These are phyloP conservation scores for Piper betle DNA, from an alignment of 164 flowering plant species.

Conservation along the genomic window DNA sequence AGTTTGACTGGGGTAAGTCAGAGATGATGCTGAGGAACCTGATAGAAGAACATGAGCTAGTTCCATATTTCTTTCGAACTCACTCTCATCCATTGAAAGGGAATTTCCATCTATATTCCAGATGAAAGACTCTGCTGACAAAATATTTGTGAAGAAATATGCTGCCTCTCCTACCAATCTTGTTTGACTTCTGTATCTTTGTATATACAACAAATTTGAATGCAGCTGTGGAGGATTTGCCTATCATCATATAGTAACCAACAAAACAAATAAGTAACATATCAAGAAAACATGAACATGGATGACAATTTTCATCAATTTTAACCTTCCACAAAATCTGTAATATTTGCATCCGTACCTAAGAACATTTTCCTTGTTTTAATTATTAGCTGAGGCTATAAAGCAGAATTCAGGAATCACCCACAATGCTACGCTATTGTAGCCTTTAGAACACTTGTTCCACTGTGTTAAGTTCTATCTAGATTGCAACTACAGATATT, in stretches of 20 bases:
- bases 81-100: conserved; percentile 83
- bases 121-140: conserved; percentile 84
- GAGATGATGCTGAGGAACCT: conserved; percentile 39
- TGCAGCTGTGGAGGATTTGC: conserved; percentile 97
- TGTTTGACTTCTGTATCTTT: conserved; percentile 73
- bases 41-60: conserved; percentile 59
- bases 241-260: conserved; percentile 24
- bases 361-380: too few species aligned
- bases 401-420: too few species aligned
- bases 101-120: conserved; percentile 67
- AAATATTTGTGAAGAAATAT: conserved; percentile 86
- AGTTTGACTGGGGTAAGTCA: conserved; percentile 19
- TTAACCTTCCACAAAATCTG: neutral
- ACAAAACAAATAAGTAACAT: conserved; percentile 1
- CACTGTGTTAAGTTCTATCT: too few species aligned
- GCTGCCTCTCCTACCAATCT: conserved; percentile 80
- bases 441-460: too few species aligned
- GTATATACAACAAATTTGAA: conserved; percentile 79
- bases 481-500: too few species aligned
- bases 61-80: conserved; percentile 77
- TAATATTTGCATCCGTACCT: too few species aligned
- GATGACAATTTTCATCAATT: too few species aligned
- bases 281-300: neutral
- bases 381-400: too few species aligned
- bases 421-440: too few species aligned